Base-by-base conservation (phyloP, 306 rosid species). In the Gynostemma pentaphyllum region DNA sequence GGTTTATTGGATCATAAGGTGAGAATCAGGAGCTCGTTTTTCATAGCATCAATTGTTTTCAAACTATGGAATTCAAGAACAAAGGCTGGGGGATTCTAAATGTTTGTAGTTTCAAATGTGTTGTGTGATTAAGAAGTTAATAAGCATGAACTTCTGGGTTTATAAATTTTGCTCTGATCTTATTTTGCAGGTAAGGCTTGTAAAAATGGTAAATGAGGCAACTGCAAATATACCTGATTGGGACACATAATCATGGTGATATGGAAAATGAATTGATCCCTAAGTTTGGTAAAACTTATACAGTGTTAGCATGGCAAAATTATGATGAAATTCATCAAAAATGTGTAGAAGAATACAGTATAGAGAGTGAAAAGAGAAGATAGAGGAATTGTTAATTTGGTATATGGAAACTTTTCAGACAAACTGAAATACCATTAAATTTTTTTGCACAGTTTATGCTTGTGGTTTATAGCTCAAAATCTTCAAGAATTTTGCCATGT, bases 171-270 rank as follows among this genome's bases (percentile, higher is more conserved):
- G 64, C 10, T 34, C 9, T 56, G 64, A n/a, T 34, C 23, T 65
- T 68, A 0, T 55, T 50, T 47, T 72, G 77, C 75, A 82, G 91
- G 91, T 73, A 62, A 26, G 75, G 78, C 85, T 82, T 52, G 87
- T 79, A 63, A 77, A 82, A 78, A 68, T 79, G 91, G 85, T 80
- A 12, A 82, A 82, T 66, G 91, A 85, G 63, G 91, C 91, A 37
- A 73, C 85, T 51, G 85, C 81, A 62, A 79, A 81, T 77, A 70
- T 84, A 37, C 80, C 83, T 49, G 77, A 63, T 56, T 84, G 90
- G 90, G 85, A 79, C 37, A 54, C 78, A 23, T 24, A 74, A 71
- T 76, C 71, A n/a, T 41, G 67, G 78, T 72, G 77, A 62, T 47
- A 7, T 14, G 40, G 34, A 67, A 66, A 62, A 45, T 32, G 66